phyloP scores from a whole-genome alignment of 1,139 yeast genomes.

The Pichia kudriavzevii region DNA sequence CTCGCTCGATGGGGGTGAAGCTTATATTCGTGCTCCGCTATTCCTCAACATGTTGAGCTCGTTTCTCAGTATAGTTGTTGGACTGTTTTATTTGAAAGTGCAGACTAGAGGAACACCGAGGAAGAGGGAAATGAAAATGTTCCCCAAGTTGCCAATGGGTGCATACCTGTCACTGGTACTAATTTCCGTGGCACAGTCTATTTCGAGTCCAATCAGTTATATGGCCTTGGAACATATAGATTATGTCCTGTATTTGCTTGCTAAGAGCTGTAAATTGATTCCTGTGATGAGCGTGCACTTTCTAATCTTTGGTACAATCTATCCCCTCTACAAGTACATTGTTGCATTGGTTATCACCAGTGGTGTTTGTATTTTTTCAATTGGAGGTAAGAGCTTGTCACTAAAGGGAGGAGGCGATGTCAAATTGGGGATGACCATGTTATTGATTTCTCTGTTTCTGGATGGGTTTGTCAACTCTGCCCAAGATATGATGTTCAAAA shows the following conservation, averaged over 20 bases:
- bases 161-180: constrained; percentile 31
- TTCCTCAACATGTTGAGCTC: constrained; percentile 72
- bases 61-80: constrained; percentile 60
- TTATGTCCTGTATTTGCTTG: constrained; percentile 74
- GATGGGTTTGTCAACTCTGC: constrained; percentile 93
- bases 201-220: constrained; percentile 77
- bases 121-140: constrained; percentile 24
- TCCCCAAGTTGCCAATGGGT: constrained; percentile 28
- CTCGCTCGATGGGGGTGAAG: constrained; percentile 57
- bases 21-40: constrained; percentile 61
- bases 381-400: constrained; percentile 27
- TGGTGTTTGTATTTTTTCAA: constrained; percentile 78
- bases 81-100: constrained; percentile 47
- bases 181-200: constrained; percentile 71
- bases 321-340: constrained; percentile 67
- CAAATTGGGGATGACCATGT: constrained; percentile 50
- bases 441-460: constrained; percentile 58
- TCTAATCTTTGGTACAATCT: constrained; percentile 60
- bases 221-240: constrained; percentile 75
- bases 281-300: constrained; percentile 87
- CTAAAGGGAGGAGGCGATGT: constrained; percentile 34
- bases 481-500: constrained; percentile 74
- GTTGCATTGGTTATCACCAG: constrained; percentile 71
- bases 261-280: constrained; percentile 86
- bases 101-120: constrained; percentile 26